Conservation (phyloP, 768 basidiomycete species). For the Phaffia tasmanica region DNA sequence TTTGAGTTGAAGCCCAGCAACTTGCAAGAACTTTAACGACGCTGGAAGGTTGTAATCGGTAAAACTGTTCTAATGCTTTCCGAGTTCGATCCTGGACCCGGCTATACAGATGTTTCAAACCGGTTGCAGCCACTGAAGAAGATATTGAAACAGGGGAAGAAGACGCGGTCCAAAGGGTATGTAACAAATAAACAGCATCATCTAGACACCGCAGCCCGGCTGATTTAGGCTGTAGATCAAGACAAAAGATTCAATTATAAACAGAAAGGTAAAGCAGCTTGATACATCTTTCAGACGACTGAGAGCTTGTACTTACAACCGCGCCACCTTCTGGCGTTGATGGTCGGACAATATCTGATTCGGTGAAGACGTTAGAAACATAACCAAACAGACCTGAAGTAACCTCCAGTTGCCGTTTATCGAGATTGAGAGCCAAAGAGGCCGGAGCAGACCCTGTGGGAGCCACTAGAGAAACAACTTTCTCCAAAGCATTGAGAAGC, state of each 20-base stretch:
- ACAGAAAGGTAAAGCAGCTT: constrained; percentile 40
- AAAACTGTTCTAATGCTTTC: constrained; percentile 72
- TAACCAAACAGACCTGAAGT: constrained; percentile 62
- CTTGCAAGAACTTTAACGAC: constrained; percentile 73
- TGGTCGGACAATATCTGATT: too few relatives aligned
- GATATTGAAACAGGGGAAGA: not conserved
- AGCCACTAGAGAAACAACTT: constrained; percentile 63
- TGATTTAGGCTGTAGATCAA: constrained; percentile 50
- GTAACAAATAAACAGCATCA: constrained; percentile 68
- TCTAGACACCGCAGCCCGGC: constrained; percentile 65
- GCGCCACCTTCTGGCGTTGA: too few relatives aligned
- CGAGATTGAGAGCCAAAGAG: too few relatives aligned
- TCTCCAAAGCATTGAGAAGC: constrained; percentile 72
- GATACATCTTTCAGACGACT: constrained; percentile 29
- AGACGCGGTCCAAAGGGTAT: constrained; percentile 53
- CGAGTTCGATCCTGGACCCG: constrained; percentile 45
- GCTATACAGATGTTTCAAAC: not conserved
- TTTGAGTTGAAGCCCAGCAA: constrained; percentile 48
- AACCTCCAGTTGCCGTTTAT: not conserved
- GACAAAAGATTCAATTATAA: not conserved
- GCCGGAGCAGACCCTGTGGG: constrained; percentile 38
- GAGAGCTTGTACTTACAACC: not conserved
- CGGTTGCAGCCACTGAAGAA: not conserved
- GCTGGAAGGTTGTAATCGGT: constrained; percentile 65
- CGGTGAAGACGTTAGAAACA: constrained; percentile 81